Evolutionary conservation across 2,329 filamentous ascomycete genomes (phyloP).

Genomic region (Chrysoporthe austroafricana): DNA sequence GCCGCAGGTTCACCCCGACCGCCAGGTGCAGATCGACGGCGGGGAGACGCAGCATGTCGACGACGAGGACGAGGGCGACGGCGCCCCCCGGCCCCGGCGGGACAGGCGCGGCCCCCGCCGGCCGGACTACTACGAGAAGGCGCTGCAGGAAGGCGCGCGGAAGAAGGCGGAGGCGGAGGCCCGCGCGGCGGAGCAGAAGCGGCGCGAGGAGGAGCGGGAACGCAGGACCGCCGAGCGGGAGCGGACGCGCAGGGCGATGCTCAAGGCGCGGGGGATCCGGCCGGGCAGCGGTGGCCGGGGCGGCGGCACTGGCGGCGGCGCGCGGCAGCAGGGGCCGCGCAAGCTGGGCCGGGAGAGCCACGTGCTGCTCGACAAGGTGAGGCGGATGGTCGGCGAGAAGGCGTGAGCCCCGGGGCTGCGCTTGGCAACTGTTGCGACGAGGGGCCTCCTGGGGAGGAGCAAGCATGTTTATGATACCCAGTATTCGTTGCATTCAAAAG

Average conservation of each 20-base stretch:
- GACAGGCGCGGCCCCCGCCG: constrained; percentile 32
- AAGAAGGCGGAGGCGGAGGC: constrained; percentile 47
- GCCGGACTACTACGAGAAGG: constrained; percentile 69
- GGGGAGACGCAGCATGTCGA: constrained; percentile 15
- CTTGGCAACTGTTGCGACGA: not conserved
- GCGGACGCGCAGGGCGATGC: constrained; percentile 68
- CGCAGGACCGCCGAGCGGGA: constrained; percentile 67
- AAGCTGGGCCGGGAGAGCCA: constrained; percentile 82
- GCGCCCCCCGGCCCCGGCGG: not conserved
- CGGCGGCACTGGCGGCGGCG: constrained; percentile 59
- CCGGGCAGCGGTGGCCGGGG: constrained; percentile 34
- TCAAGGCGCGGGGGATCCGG: constrained; percentile 70
- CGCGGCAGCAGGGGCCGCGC: constrained; percentile 66
- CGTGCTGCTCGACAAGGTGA: constrained; percentile 76
- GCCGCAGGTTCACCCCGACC: constrained; percentile 44
- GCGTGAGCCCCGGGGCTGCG: not conserved
- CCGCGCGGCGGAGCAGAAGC: constrained; percentile 46
- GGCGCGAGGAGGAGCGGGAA: constrained; percentile 65
- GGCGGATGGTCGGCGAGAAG: constrained; percentile 63
- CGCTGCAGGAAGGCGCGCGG: constrained; percentile 53
- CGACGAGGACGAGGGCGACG: constrained; percentile 4
- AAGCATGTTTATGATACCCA: not conserved
- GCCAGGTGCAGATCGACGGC: constrained; percentile 44
- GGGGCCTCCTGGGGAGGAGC: not conserved
- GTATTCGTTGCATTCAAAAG: not conserved